Evolutionary conservation across 208 protist species (phyloP).

Genomic region (Trypanosoma avium): DNA sequence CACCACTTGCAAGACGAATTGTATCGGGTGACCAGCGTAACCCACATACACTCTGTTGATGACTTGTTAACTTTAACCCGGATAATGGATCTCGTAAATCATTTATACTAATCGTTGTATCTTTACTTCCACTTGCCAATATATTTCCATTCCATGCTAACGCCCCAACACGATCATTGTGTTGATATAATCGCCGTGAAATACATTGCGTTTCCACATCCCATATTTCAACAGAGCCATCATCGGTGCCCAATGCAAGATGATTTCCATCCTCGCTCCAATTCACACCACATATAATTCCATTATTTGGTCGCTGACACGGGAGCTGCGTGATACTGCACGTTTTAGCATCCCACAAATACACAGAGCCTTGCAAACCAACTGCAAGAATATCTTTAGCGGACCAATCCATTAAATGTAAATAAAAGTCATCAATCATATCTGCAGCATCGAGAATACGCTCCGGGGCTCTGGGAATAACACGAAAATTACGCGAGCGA

Average conservation of each 20-base stretch:
- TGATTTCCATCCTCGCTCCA: slow-evolving; percentile 92
- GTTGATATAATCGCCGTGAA: slow-evolving; percentile 85
- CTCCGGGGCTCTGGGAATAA: slow-evolving; percentile 93
- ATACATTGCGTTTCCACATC: slow-evolving; percentile 79
- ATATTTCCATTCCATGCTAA: slow-evolving; percentile 94
- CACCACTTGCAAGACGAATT: slow-evolving; percentile 94
- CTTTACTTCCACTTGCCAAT: slow-evolving; percentile 93
- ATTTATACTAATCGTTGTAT: slow-evolving; percentile 93
- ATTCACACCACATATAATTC: slow-evolving; percentile 89
- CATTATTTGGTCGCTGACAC: slow-evolving; percentile 37
- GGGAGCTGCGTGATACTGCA: slow-evolving; percentile 91
- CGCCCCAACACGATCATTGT: slow-evolving; percentile 88
- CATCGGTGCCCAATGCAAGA: slow-evolving; percentile 87
- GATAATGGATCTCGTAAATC: slow-evolving; percentile 91
- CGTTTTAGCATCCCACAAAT: slow-evolving; percentile 97
- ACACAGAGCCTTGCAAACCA: slow-evolving; percentile 95
- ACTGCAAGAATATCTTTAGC: slow-evolving; percentile 92
- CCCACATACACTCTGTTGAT: slow-evolving; percentile 97
- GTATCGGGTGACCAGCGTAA: slow-evolving; percentile 95
- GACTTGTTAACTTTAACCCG: slow-evolving; percentile 69
- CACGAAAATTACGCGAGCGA: slow-evolving; percentile 65
- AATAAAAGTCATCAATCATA: slow-evolving; percentile 99
- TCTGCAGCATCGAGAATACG: slow-evolving; percentile 98
- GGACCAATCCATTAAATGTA: slow-evolving; percentile 99
- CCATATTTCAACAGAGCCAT: slow-evolving; percentile 92